Evolutionary conservation across 164 flowering plant species (phyloP).

Genomic region (Echeveria elegans): DNA sequence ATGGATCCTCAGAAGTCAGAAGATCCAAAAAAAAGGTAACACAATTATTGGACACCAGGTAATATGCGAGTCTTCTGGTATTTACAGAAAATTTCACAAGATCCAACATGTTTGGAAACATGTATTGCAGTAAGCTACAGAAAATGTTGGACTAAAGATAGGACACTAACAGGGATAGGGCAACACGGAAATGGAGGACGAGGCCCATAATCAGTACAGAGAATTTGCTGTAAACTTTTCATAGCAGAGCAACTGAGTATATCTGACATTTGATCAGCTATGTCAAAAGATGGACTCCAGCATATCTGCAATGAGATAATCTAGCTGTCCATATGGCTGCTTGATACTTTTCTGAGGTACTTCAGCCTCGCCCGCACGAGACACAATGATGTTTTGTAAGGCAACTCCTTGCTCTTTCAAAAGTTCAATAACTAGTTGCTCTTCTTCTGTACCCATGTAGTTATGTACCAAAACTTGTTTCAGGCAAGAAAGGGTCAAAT

Average conservation of each 20-base stretch:
- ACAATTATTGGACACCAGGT: too few relatives aligned
- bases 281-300: constrained; percentile 1
- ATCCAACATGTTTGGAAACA: too few relatives aligned
- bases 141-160: too few relatives aligned
- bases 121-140: too few relatives aligned
- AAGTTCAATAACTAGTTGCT: neutral
- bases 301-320: neutral
- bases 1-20: neutral
- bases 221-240: too few relatives aligned
- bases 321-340: constrained; percentile 1
- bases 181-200: too few relatives aligned
- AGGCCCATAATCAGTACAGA: too few relatives aligned
- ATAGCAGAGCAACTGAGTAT: too few relatives aligned
- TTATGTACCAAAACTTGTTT: neutral
- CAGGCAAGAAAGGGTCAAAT: neutral
- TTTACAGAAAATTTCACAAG: too few relatives aligned
- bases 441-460: constrained; percentile 5
- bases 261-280: neutral
- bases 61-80: too few relatives aligned
- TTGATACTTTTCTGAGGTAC: neutral
- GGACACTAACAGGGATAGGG: too few relatives aligned
- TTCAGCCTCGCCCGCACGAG: neutral
- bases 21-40: too few relatives aligned
- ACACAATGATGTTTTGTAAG: neutral
- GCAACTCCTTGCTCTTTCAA: neutral